Conservation (phyloP, 495 filamentous ascomycete species). For the Talaromyces borbonicus region DNA sequence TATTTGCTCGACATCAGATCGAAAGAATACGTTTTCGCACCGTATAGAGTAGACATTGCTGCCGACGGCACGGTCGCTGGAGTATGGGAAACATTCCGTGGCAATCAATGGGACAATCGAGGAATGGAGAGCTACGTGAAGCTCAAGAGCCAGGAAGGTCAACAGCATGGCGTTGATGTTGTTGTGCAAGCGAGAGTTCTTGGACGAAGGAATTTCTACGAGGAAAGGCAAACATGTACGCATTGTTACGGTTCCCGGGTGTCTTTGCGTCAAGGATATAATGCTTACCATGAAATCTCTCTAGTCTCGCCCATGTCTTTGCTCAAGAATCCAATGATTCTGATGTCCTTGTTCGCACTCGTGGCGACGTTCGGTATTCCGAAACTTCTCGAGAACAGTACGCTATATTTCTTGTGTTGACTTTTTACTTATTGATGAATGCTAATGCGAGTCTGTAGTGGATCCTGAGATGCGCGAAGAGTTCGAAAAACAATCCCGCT, state of each 20-base stretch:
- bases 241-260: conserved; percentile 13
- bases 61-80: conserved; percentile 34
- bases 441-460: conserved; percentile 49
- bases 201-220: conserved; percentile 60
- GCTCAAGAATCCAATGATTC: conserved; percentile 89
- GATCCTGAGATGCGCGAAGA: conserved; percentile 88
- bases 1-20: conserved; percentile 78
- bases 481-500: conserved; percentile 81
- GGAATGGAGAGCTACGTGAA: conserved; percentile 46
- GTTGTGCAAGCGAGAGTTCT: conserved; percentile 51
- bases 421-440: background rate
- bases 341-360: conserved; percentile 75
- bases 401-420: conserved; percentile 27
- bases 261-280: conserved; percentile 2
- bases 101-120: conserved; percentile 78
- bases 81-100: conserved; percentile 80
- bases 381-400: conserved; percentile 92
- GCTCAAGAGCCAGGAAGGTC: conserved; percentile 6
- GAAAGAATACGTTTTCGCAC: conserved; percentile 60
- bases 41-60: conserved; percentile 66
- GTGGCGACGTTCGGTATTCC: conserved; percentile 80
- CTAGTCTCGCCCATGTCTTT: conserved; percentile 54
- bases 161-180: conserved; percentile 16
- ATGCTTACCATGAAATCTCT: no score
- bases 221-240: conserved; percentile 64